A percentile compares a stretch with the other conserved stretches of the same genome.
phyloP scores from a whole-genome alignment of 78 protist species.

The Emiliania huxleyi region DNA sequence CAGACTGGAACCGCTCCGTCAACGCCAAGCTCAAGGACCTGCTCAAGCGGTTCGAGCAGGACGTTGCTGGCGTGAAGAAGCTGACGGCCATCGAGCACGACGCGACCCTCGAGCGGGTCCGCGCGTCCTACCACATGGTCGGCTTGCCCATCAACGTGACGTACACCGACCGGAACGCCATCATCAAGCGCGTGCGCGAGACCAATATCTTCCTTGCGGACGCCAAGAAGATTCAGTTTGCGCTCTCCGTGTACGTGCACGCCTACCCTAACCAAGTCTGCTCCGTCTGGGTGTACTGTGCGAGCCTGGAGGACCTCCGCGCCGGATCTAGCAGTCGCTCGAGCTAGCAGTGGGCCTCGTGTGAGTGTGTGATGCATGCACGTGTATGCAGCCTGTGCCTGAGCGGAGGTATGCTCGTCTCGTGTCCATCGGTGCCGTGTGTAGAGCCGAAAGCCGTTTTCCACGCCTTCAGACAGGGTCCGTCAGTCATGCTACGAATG shows the following conservation, averaged over 20 bases:
- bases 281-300: neutral
- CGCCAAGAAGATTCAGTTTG: neutral
- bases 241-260: neutral
- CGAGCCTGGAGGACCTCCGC: neutral
- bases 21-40: neutral
- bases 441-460: no score
- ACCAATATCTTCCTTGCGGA: neutral
- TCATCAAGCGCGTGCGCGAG: neutral
- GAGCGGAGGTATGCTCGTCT: no score
- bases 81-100: neutral
- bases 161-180: neutral
- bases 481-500: no score
- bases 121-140: neutral
- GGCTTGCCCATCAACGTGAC: conserved; percentile 3
- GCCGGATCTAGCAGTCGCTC: neutral
- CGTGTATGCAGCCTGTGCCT: no score
- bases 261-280: neutral
- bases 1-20: conserved; percentile 3
- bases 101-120: neutral
- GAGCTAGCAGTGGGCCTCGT: no score
- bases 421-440: no score
- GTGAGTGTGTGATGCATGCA: no score
- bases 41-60: neutral
- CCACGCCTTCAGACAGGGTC: no score
- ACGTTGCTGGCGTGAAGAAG: neutral